Evolutionary conservation across 768 basidiomycete genomes (phyloP), one percentile per base, ranked within the genome.

Genomic region (Dendrothele bispora): DNA sequence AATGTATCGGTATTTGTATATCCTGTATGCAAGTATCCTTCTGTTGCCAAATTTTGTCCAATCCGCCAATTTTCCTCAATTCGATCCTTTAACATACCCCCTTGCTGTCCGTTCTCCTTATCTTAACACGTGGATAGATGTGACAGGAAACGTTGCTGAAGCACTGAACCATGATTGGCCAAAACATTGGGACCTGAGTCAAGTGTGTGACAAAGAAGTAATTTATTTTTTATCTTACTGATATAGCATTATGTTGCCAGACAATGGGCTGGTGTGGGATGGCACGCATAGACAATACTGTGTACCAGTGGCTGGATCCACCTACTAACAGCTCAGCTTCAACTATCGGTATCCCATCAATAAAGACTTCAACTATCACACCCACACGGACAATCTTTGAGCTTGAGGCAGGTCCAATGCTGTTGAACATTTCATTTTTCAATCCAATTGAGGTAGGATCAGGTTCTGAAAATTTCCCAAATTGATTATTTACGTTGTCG

Each of bases 341-440:
- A 17, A 11, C 18, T 15, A 21, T 36, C 5, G 48, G 35, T 14
- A 14, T 27, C 6, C 36, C 52, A 7, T 34, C 39, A 14, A 25
- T 49, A 18, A 38, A 47, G 24, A 54, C 35, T 17, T 39, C 41
- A n/a, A 26, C 43, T 29, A 43, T 56, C 24, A 54, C 54, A 2
- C 55, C 55, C n/a, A 56, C 55, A 7, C 39, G 46, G 8, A 48
- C 52, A 5, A 69, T 67, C 5, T 78, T 83, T 46, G 67, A 66
- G 5, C 55, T 83, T 54, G 60, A 64, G 7, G 79, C 83, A 3
- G 82, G 81, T 1, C 69, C 73, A 2, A 63, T 83, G 25, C 64
- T 70, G 43, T 62, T 84, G 15, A 75, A 73, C 26, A 68, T 73
- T 7, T 77, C 68, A 2, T 84, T 82, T 54, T 59, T 82, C 11